phyloP scores from a whole-genome alignment of 345 rosid genomes.

The Turritis glabra region DNA sequence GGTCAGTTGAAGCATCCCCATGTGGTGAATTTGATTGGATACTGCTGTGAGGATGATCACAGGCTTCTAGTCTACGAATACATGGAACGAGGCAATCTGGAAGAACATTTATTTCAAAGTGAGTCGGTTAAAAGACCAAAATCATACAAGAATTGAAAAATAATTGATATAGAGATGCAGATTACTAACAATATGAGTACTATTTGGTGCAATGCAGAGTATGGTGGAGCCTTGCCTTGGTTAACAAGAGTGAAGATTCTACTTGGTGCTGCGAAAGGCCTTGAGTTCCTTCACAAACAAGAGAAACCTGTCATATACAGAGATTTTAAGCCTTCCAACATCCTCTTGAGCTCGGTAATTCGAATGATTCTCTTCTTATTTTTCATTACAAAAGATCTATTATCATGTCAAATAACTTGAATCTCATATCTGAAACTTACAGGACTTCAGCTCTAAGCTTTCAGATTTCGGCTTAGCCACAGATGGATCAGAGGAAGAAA shows the following conservation, averaged over 20 bases:
- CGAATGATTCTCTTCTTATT: not conserved
- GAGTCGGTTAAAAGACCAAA: slow-evolving; percentile 23
- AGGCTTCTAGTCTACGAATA: slow-evolving; percentile 76
- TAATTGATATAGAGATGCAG: not conserved
- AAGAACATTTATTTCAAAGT: slow-evolving; percentile 77
- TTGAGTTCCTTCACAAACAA: slow-evolving; percentile 74
- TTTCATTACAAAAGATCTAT: not conserved
- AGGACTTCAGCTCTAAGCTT: slow-evolving; percentile 61
- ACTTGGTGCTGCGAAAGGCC: slow-evolving; percentile 81
- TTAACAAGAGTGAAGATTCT: slow-evolving; percentile 80
- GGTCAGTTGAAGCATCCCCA: slow-evolving; percentile 78
- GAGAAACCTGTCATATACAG: slow-evolving; percentile 77
- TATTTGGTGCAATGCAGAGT: slow-evolving; percentile 47
- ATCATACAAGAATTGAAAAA: not conserved
- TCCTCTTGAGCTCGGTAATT: slow-evolving; percentile 69
- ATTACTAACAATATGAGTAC: slow-evolving; percentile 16
- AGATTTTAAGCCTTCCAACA: slow-evolving; percentile 81
- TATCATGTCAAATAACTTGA: slow-evolving; percentile 13
- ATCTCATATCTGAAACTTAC: slow-evolving; percentile 4
- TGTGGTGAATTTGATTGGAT: slow-evolving; percentile 81
- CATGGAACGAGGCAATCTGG: slow-evolving; percentile 80
- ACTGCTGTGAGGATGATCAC: slow-evolving; percentile 75
- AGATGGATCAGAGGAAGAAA: slow-evolving; percentile 64
- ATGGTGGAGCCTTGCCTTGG: slow-evolving; percentile 68
- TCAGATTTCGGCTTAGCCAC: slow-evolving; percentile 64